Conservation (phyloP, 306 rosid species). For the Vigna radiata region DNA sequence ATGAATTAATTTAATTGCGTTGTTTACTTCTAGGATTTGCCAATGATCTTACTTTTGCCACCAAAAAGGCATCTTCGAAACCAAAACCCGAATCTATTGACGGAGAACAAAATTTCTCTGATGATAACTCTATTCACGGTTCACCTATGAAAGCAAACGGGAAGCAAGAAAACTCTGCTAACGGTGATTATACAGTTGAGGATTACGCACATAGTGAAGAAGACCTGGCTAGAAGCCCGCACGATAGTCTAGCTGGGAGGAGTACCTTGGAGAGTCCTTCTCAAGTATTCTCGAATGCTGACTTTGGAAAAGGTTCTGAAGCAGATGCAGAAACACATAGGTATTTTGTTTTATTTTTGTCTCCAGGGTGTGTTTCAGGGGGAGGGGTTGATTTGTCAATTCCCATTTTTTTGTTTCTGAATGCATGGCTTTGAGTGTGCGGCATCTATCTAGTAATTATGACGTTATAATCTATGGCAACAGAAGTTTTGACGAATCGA, state of each 20-base stretch:
- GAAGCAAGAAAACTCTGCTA: conserved; percentile 50
- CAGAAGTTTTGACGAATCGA: conserved; percentile 86
- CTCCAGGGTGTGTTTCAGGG: neutral
- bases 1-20: conserved; percentile 36
- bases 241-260: conserved; percentile 72
- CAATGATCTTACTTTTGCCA: conserved; percentile 66
- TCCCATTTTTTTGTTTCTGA: conserved; percentile 2
- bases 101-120: conserved; percentile 59
- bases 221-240: conserved; percentile 73
- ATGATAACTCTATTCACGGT: conserved; percentile 58
- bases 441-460: conserved; percentile 42
- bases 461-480: conserved; percentile 39
- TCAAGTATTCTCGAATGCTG: conserved; percentile 60
- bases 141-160: conserved; percentile 61
- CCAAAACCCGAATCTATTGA: conserved; percentile 52
- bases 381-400: neutral
- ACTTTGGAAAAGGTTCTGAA: conserved; percentile 63
- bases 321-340: conserved; percentile 75
- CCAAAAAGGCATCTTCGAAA: conserved; percentile 54
- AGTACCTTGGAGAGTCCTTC: conserved; percentile 70
- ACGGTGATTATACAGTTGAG: conserved; percentile 60
- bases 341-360: conserved; percentile 43
- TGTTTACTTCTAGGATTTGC: conserved; percentile 75
- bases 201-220: conserved; percentile 72
- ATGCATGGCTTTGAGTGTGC: conserved; percentile 31